phyloP scores from a whole-genome alignment of 768 basidiomycete genomes.

The Hirschioporus abietinus region DNA sequence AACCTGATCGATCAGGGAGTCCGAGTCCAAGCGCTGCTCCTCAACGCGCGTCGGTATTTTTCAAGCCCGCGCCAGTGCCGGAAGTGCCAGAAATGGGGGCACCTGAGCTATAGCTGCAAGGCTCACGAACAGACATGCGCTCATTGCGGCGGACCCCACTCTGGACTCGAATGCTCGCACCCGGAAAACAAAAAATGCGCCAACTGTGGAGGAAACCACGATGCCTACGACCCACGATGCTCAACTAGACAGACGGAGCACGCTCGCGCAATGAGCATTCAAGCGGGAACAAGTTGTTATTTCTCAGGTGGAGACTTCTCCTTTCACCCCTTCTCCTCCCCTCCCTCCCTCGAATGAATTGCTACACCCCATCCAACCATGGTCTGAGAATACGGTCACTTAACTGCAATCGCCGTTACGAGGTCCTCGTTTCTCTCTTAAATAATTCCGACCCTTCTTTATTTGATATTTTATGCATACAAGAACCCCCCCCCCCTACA shows the following conservation, averaged over 20 bases:
- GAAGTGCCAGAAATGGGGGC: neutral
- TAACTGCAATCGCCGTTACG: neutral
- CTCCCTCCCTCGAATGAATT: neutral
- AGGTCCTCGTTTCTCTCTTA: neutral
- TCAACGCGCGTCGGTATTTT: neutral
- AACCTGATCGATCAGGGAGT: neutral
- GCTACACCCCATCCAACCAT: neutral
- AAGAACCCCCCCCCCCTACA: slow-evolving; percentile 1
- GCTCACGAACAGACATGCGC: neutral
- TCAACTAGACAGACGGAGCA: neutral
- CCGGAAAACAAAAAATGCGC: neutral
- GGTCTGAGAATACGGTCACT: neutral
- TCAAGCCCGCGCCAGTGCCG: neutral
- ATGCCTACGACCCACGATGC: neutral
- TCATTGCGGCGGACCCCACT: neutral
- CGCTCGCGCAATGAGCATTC: neutral
- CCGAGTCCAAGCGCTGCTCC: neutral
- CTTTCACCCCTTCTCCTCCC: neutral
- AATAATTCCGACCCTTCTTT: neutral
- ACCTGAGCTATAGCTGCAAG: neutral
- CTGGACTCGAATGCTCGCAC: neutral
- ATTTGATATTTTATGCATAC: neutral
- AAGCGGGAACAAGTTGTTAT: neutral
- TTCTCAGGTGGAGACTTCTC: neutral
- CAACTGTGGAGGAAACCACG: neutral